A percentile compares a stretch with the other conserved stretches of the same genome.
Evolutionary conservation across 129 eudicot species (phyloP).

Genomic region (Mikania micrantha): DNA sequence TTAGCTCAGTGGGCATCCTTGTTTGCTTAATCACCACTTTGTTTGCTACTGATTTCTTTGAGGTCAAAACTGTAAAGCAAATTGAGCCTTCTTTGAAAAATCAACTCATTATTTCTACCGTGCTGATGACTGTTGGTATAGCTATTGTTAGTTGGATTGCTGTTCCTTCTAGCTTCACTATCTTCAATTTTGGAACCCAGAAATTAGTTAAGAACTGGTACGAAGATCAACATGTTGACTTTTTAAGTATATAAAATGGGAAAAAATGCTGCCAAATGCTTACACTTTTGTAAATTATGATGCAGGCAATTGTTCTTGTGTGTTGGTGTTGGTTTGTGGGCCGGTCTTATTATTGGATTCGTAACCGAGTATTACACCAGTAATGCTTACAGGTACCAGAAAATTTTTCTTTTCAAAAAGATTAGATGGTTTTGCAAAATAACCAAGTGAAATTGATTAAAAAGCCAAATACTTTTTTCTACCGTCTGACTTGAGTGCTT

Average conservation of each 20-base stretch:
- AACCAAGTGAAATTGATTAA: background rate
- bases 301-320: constrained; percentile 78
- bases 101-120: constrained; percentile 79
- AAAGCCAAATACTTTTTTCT: background rate
- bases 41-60: constrained; percentile 92
- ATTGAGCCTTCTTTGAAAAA: constrained; percentile 82
- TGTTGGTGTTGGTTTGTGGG: constrained; percentile 90
- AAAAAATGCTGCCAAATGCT: background rate
- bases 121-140: constrained; percentile 66
- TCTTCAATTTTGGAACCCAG: constrained; percentile 74
- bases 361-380: constrained; percentile 84
- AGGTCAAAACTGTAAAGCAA: constrained; percentile 67
- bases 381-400: constrained; percentile 72
- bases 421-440: background rate
- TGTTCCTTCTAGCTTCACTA: constrained; percentile 79
- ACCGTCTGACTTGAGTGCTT: background rate
- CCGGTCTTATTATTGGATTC: constrained; percentile 78
- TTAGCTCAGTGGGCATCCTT: constrained; percentile 74
- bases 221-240: background rate
- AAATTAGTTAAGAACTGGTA: constrained; percentile 80
- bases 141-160: constrained; percentile 66
- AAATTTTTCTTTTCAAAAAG: background rate
- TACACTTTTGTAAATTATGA: constrained; percentile 2
- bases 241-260: background rate
- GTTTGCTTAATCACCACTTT: constrained; percentile 81